A percentile compares a stretch with the other conserved stretches of the same genome.
Conservation (phyloP, 768 basidiomycete genomes). For the Leccinum longicurvipes region DNA sequence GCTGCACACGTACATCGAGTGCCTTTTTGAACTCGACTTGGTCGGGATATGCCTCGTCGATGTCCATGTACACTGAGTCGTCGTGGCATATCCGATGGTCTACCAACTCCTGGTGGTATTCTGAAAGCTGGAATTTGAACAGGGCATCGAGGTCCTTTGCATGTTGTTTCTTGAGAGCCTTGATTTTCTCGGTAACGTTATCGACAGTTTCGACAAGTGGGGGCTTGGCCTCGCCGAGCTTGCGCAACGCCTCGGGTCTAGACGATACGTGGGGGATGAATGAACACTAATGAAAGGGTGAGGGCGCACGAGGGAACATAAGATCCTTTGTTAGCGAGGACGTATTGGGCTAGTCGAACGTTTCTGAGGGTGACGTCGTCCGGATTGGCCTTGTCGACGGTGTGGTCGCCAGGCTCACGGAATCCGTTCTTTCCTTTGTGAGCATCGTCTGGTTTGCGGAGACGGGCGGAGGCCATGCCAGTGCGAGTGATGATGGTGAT, state of each 20-base stretch:
- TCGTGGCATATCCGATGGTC: conserved; percentile 27
- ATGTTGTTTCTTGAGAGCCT: conserved; percentile 29
- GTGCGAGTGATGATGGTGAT: not conserved
- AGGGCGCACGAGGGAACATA: conserved; percentile 39
- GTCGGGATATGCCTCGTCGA: conserved; percentile 22
- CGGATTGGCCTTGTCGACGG: conserved; percentile 14
- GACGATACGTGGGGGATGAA: not conserved
- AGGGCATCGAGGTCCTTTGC: conserved; percentile 30
- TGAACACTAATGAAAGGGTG: not conserved
- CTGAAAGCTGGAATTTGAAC: conserved; percentile 26
- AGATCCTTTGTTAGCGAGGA: conserved; percentile 38
- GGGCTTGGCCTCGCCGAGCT: conserved; percentile 16
- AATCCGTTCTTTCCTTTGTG: conserved; percentile 22
- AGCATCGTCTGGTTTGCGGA: conserved; percentile 11
- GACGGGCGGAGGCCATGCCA: conserved; percentile 5
- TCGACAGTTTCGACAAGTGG: conserved; percentile 24
- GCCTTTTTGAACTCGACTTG: conserved; percentile 27
- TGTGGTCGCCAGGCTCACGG: conserved; percentile 11
- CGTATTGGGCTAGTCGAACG: conserved; percentile 37
- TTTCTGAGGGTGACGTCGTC: conserved; percentile 28
- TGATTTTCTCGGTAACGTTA: conserved; percentile 27
- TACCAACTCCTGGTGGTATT: conserved; percentile 33
- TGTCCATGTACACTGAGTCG: conserved; percentile 26
- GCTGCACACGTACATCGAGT: conserved; percentile 13
- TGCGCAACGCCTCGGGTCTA: conserved; percentile 21